Base-by-base conservation (phyloP, 352 stramenopile species). In the Pythium periplocum region DNA sequence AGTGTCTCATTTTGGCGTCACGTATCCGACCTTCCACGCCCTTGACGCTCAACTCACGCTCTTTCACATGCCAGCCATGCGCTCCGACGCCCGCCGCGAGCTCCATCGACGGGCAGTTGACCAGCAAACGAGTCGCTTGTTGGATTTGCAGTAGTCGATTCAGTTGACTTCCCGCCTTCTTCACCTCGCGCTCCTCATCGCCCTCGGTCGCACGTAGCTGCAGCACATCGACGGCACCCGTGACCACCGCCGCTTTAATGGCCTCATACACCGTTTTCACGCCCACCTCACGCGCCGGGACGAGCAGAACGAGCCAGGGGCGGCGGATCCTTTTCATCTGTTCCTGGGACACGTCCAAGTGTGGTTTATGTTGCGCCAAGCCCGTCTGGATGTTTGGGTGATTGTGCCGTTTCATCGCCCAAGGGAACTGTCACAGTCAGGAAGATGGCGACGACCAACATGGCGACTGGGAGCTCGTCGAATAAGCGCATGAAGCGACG, bases 141-240 rank as follows among this genome's bases (percentile, higher is more conserved):
- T 7, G 7, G 43, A 1, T 7, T 17, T 10, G n/a, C 10, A 51
- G 45, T 7, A 51, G 33, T 5, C n/a, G 6, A 5, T 39, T n/a
- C 6, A 51, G 26, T n/a, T 10, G n/a, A 11, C 32, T n/a, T 1
- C 42, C 54, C 0, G 59, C 53, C 6, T 40, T n/a, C 33, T 51
- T 3, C 5, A 67, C 45, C 4, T 58, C 48, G 4, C 49, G 42
- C 4, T 55, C 39, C 9, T 2, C 33, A 36, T 67, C 59, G 26
- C 26, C 32, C 38, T 55, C 46, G 1, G 50, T 67, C 7, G 48
- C 7, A 0, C 68, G 68, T 8, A 75, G 61, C 55, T 75, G 68
- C 31, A 75, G 35, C 11, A 68, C 9, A 42, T 73, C 64, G 30
- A 75, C 45, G 17, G 51, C 60, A 3, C 48, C 51, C 9, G 43